A percentile compares a stretch with the other conserved stretches of the same genome.
Evolutionary conservation across 2,329 filamentous ascomycete genomes (phyloP).

Genomic region (Ophiosphaerella korrae): DNA sequence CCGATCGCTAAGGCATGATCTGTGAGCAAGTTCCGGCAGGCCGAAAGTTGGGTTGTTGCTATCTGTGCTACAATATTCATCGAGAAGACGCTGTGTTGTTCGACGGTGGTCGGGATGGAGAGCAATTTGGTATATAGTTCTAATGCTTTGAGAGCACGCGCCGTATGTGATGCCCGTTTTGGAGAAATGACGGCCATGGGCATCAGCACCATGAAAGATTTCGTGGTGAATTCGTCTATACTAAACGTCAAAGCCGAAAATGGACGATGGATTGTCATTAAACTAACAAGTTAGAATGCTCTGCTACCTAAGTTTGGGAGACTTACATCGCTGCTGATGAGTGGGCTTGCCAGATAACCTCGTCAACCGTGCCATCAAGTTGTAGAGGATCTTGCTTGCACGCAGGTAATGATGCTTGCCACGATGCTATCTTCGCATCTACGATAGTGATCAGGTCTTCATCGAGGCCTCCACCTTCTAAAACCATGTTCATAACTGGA

Average conservation of each 20-base stretch:
- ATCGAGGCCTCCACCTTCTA: slow-evolving; percentile 17
- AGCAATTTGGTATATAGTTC: slow-evolving; percentile 75
- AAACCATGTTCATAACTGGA: slow-evolving; percentile 55
- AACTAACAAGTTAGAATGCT: slow-evolving; percentile 15
- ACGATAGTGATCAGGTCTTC: slow-evolving; percentile 69
- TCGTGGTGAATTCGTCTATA: slow-evolving; percentile 41
- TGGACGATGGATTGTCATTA: slow-evolving; percentile 47
- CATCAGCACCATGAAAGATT: slow-evolving; percentile 64
- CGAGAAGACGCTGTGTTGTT: slow-evolving; percentile 63
- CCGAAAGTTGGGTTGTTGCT: slow-evolving; percentile 57
- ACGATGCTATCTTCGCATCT: slow-evolving; percentile 69
- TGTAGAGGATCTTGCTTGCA: slow-evolving; percentile 72
- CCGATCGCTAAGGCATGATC: slow-evolving; percentile 65
- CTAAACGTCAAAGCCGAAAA: slow-evolving; percentile 40
- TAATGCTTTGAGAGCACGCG: slow-evolving; percentile 77
- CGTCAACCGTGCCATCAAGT: slow-evolving; percentile 72
- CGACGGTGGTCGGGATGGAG: slow-evolving; percentile 72
- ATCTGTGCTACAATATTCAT: slow-evolving; percentile 31
- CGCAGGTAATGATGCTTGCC: slow-evolving; percentile 75
- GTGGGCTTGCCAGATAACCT: slow-evolving; percentile 87
- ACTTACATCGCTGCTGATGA: slow-evolving; percentile 66
- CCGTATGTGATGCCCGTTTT: slow-evolving; percentile 64
- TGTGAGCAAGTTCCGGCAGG: slow-evolving; percentile 58
- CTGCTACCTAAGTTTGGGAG: background rate
- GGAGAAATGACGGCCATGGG: slow-evolving; percentile 53